These are phyloP conservation scores for Brassica carinata DNA, from an alignment of 345 rosid species.

Conservation along the genomic window DNA sequence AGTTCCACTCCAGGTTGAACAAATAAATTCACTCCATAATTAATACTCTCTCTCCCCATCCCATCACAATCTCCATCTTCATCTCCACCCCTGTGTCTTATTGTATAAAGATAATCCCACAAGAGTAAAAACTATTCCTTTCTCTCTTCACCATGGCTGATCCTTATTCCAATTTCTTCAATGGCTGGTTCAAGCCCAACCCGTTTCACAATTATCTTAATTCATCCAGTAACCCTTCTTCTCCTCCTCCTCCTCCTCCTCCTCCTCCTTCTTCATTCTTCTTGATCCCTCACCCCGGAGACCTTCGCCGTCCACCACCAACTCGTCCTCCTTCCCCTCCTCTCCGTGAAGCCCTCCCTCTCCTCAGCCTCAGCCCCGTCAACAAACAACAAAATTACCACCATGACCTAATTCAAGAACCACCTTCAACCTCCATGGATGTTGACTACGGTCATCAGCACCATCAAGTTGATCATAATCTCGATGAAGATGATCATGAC, in stretches of 20 bases:
- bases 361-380: constrained; percentile 70
- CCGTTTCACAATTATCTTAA: constrained; percentile 51
- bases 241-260: constrained; percentile 16
- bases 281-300: constrained; percentile 34
- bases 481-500: constrained; percentile 43
- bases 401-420: constrained; percentile 32
- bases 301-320: constrained; percentile 34
- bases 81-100: constrained; percentile 47
- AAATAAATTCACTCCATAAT: constrained; percentile 12
- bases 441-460: constrained; percentile 39
- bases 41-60: constrained; percentile 34
- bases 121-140: constrained; percentile 40
- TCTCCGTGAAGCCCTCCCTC: constrained; percentile 83
- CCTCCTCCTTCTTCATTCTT: constrained; percentile 27
- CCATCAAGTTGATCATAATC: constrained; percentile 36
- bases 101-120: constrained; percentile 60
- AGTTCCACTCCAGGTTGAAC: constrained; percentile 19
- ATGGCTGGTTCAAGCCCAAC: constrained; percentile 56
- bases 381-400: constrained; percentile 44
- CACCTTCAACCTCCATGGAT: constrained; percentile 43
- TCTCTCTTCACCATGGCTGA: constrained; percentile 70
- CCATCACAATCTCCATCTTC: constrained; percentile 39
- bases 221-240: constrained; percentile 38
- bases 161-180: constrained; percentile 76
- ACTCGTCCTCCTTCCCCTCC: constrained; percentile 81